phyloP scores from a whole-genome alignment of 2,329 filamentous ascomycete genomes.

The Diaporthe sp. region DNA sequence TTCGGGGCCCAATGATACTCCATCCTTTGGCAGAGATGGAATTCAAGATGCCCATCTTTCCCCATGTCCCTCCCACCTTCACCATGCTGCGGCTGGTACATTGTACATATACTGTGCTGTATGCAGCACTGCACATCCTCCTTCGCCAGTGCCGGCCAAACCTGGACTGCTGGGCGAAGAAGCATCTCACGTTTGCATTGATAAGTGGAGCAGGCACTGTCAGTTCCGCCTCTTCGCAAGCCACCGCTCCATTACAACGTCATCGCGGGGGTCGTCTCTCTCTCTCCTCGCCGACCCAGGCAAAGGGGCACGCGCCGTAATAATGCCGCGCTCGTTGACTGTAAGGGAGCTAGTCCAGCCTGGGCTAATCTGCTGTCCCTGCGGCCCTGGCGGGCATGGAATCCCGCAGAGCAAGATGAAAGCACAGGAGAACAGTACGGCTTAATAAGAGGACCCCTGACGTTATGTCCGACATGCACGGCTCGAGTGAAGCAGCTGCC shows the following conservation, averaged over 20 bases:
- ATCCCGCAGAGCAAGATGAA: background rate
- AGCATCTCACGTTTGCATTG: conserved; percentile 13
- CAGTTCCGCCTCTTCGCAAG: conserved; percentile 5
- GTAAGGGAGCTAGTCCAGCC: conserved; percentile 9
- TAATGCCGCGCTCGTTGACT: conserved; percentile 5
- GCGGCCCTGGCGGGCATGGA: background rate
- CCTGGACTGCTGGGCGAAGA: background rate
- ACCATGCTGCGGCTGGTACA: background rate
- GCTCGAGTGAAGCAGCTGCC: conserved; percentile 23
- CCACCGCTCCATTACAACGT: conserved; percentile 32
- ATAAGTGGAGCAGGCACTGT: conserved; percentile 17
- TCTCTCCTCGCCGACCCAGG: background rate
- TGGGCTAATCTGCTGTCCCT: conserved; percentile 9
- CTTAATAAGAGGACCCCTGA: background rate
- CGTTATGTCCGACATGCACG: conserved; percentile 8
- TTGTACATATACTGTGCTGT: background rate
- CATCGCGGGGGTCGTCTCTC: conserved; percentile 35
- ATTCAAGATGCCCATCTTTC: conserved; percentile 25
- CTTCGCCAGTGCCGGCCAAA: background rate
- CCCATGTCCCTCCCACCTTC: background rate
- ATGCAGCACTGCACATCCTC: conserved; percentile 1
- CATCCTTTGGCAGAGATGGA: conserved; percentile 15
- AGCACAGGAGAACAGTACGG: background rate
- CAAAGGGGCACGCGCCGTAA: background rate
- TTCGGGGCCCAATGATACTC: conserved; percentile 19